phyloP scores from a whole-genome alignment of 257 asterid genomes.

The Solanum stenotomum region DNA sequence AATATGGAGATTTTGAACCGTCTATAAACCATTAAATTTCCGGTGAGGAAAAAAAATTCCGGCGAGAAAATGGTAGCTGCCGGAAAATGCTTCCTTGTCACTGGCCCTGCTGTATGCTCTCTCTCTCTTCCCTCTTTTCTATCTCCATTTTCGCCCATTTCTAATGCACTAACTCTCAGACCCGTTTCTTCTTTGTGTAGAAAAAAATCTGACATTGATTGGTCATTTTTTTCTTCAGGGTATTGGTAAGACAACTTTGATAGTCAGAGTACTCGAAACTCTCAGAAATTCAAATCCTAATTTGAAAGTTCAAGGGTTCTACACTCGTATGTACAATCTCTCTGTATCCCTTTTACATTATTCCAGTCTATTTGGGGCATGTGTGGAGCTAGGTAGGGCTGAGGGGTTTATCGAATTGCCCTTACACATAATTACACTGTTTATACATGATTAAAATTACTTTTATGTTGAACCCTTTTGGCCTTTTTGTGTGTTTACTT shows the following conservation, averaged over 20 bases:
- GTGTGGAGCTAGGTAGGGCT: not conserved
- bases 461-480: not conserved
- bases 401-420: not conserved
- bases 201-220: not conserved
- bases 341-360: not conserved
- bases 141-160: not conserved
- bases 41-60: not conserved
- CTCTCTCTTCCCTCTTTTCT: not conserved
- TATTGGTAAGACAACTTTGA: slow-evolving; percentile 77
- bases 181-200: not conserved
- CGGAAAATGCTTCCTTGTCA: slow-evolving; percentile 61
- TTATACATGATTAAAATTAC: not conserved
- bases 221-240: slow-evolving; percentile 31
- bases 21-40: not conserved
- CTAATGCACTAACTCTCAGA: not conserved
- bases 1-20: not conserved
- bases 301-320: slow-evolving; percentile 76
- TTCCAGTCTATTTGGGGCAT: not conserved
- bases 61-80: slow-evolving; percentile 29
- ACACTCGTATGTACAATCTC: slow-evolving; percentile 41
- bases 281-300: slow-evolving; percentile 45
- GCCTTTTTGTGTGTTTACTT: not conserved
- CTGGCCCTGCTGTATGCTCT: slow-evolving; percentile 55
- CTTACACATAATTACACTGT: not conserved
- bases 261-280: slow-evolving; percentile 55